phyloP scores from a whole-genome alignment of 805 yeast genomes.

The Candida taoyuanica region DNA sequence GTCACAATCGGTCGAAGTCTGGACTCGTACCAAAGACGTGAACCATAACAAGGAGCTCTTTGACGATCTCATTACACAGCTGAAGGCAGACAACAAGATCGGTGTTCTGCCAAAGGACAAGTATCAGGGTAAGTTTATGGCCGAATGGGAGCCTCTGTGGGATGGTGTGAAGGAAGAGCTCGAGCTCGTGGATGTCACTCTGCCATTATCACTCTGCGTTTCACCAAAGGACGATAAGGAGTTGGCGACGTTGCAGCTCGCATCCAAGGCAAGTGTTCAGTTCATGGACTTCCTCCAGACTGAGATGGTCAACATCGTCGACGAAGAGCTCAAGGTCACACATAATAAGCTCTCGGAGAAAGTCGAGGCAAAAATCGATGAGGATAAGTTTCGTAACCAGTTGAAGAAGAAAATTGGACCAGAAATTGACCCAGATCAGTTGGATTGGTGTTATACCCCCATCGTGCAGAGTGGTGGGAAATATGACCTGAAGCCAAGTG shows the following conservation, averaged over 20 bases:
- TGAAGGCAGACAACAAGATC: slow-evolving; percentile 43
- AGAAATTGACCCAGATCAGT: slow-evolving; percentile 67
- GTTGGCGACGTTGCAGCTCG: slow-evolving; percentile 55
- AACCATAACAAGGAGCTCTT: slow-evolving; percentile 70
- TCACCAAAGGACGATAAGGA: slow-evolving; percentile 81
- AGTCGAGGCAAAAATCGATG: slow-evolving; percentile 79
- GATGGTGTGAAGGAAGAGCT: slow-evolving; percentile 34
- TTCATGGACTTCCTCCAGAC: slow-evolving; percentile 81
- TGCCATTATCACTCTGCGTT: slow-evolving; percentile 51
- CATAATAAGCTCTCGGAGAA: slow-evolving; percentile 70
- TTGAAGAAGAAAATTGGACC: slow-evolving; percentile 52
- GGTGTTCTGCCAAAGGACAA: slow-evolving; percentile 75
- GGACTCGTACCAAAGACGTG: slow-evolving; percentile 77
- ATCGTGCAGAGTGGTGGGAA: slow-evolving; percentile 84
- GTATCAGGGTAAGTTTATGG: slow-evolving; percentile 78
- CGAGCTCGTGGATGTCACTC: slow-evolving; percentile 48
- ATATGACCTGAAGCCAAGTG: slow-evolving; percentile 80
- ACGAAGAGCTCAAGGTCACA: slow-evolving; percentile 75
- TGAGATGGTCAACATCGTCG: slow-evolving; percentile 82
- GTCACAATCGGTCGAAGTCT: slow-evolving; percentile 44
- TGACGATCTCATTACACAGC: slow-evolving; percentile 43
- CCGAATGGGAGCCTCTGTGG: slow-evolving; percentile 62
- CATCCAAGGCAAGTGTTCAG: slow-evolving; percentile 72
- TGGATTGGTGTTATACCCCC: slow-evolving; percentile 95
- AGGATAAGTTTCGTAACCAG: slow-evolving; percentile 56